These are phyloP conservation scores for Aspergillus uvarum DNA, from an alignment of 2,329 filamentous ascomycete genomes.

Conservation along the genomic window DNA sequence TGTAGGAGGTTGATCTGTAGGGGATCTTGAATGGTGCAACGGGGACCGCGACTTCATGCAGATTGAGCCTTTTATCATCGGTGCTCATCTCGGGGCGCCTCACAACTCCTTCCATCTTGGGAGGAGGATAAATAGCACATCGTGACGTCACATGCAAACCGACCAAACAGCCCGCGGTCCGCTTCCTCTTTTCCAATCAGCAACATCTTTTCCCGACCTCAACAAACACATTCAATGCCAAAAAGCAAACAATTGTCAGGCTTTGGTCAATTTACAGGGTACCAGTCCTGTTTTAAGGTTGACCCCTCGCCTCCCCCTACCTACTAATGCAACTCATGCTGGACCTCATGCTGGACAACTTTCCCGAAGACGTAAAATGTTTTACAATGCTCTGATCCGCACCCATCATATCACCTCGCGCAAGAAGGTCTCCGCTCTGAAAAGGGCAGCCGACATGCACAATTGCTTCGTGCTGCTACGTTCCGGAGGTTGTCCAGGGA, in stretches of 20 bases:
- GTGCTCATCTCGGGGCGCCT: no score
- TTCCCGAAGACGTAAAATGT: constrained; percentile 16
- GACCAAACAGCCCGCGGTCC: not conserved
- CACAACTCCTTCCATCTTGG: not conserved
- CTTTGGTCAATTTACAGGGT: not conserved
- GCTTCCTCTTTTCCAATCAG: not conserved
- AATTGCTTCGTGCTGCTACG: constrained; percentile 65
- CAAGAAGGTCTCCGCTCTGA: constrained; percentile 67
- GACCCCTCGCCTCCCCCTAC: not conserved
- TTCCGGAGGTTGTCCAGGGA: constrained; percentile 67
- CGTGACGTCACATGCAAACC: not conserved
- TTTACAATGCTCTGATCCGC: constrained; percentile 64
- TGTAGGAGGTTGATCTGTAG: no score
- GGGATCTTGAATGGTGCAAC: no score
- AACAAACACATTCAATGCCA: not conserved
- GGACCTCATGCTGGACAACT: not conserved
- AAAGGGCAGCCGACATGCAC: constrained; percentile 61
- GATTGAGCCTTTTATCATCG: no score
- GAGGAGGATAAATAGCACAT: not conserved
- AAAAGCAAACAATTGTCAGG: not conserved
- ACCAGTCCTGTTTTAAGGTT: not conserved
- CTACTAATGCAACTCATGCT: not conserved
- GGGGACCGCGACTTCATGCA: no score
- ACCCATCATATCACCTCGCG: constrained; percentile 81
- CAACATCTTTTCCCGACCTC: not conserved